Conservation (phyloP, 2,329 filamentous ascomycete genomes). For the Pleoardoris graminearum region DNA sequence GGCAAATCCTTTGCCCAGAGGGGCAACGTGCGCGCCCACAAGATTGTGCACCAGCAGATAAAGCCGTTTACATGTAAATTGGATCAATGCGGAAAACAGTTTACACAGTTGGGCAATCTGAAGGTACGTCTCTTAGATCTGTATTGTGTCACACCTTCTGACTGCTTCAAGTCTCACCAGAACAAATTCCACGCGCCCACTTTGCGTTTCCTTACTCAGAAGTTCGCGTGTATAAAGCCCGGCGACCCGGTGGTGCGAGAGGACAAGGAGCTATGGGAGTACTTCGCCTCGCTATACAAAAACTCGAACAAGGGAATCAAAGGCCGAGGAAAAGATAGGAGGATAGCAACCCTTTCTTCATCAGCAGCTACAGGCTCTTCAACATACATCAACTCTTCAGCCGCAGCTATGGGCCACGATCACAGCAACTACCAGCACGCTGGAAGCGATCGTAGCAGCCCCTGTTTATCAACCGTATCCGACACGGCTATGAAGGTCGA, state of each 20-base stretch:
- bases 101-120: constrained; percentile 88
- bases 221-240: constrained; percentile 67
- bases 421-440: constrained; percentile 30
- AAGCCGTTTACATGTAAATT: constrained; percentile 83
- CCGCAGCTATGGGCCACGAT: constrained; percentile 24
- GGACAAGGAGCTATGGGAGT: constrained; percentile 79
- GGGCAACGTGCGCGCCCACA: constrained; percentile 82
- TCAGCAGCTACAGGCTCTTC: constrained; percentile 32
- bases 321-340: constrained; percentile 83
- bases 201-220: constrained; percentile 68
- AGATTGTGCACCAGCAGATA: constrained; percentile 74
- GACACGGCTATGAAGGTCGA: constrained; percentile 30
- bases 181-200: constrained; percentile 89
- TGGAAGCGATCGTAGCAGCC: constrained; percentile 41
- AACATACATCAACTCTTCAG: constrained; percentile 27
- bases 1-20: constrained; percentile 82
- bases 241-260: constrained; percentile 65
- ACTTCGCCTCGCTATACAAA: constrained; percentile 88
- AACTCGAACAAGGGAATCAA: constrained; percentile 99
- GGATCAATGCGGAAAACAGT: constrained; percentile 82
- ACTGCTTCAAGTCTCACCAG: constrained; percentile 70
- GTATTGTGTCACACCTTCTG: constrained; percentile 10
- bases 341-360: constrained; percentile 54
- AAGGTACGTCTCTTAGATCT: constrained; percentile 61
- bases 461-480: constrained; percentile 41